These are phyloP conservation scores for Pleurotus citrinopileatus DNA, from an alignment of 768 basidiomycete species.

Conservation along the genomic window DNA sequence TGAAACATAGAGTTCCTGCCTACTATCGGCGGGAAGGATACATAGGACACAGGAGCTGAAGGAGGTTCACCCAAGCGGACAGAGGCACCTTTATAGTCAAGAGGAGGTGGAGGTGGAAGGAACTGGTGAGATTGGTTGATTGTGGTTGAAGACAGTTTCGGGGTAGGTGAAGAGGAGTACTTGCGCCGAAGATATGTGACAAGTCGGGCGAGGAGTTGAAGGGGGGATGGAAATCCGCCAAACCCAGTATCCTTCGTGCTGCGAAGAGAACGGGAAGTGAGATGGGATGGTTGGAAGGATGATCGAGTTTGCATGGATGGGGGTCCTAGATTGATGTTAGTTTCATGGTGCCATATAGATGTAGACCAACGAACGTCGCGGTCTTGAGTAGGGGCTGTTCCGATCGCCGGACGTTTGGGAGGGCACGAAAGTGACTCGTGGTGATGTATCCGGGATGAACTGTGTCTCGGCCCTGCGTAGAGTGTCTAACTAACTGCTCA, in stretches of 20 bases:
- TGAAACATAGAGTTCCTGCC: constrained; percentile 78
- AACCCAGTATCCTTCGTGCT: constrained; percentile 5
- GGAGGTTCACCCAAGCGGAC: neutral
- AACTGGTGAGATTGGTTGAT: constrained; percentile 1
- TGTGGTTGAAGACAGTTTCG: constrained; percentile 2
- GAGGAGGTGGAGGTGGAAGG: neutral
- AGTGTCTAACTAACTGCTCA: neutral
- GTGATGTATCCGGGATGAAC: neutral
- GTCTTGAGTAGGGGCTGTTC: neutral
- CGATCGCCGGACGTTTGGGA: neutral
- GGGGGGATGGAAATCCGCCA: constrained; percentile 6
- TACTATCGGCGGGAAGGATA: constrained; percentile 81
- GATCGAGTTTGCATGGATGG: neutral
- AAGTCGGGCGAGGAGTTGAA: neutral
- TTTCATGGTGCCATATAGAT: neutral
- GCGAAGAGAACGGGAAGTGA: neutral
- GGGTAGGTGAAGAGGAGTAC: neutral
- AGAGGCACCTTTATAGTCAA: neutral
- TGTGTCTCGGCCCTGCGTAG: neutral
- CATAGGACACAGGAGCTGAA: constrained; percentile 66
- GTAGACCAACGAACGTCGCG: neutral
- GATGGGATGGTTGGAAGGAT: constrained; percentile 5
- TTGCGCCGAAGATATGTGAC: neutral
- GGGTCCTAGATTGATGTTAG: neutral
- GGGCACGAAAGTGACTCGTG: constrained; percentile 4